These are phyloP conservation scores for Fusarium solani-melongenae DNA, from an alignment of 2,329 filamentous ascomycete genomes.

Conservation along the genomic window DNA sequence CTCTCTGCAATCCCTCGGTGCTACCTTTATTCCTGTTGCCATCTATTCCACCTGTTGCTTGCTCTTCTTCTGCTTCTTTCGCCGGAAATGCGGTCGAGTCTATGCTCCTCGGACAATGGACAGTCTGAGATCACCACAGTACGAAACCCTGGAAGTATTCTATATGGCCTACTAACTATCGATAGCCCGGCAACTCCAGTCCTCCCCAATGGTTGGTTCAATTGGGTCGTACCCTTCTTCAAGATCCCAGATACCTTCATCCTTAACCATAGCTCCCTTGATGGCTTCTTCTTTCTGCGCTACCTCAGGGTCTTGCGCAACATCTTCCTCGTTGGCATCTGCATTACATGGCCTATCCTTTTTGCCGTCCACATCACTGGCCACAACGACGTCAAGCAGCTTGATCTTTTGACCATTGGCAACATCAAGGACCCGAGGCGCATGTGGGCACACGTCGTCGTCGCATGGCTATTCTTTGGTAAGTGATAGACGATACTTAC, in stretches of 20 bases:
- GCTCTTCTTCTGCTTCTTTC: slow-evolving; percentile 60
- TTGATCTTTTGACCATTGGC: slow-evolving; percentile 82
- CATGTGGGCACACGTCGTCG: slow-evolving; percentile 84
- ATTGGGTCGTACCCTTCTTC: slow-evolving; percentile 77
- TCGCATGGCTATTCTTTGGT: slow-evolving; percentile 81
- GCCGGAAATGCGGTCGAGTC: slow-evolving; percentile 61
- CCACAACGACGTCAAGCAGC: slow-evolving; percentile 69
- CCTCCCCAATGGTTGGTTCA: slow-evolving; percentile 70
- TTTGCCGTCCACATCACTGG: slow-evolving; percentile 90
- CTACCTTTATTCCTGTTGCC: slow-evolving; percentile 65
- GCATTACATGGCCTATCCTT: slow-evolving; percentile 87
- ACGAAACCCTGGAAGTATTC: slow-evolving; percentile 17
- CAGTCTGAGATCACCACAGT: slow-evolving; percentile 58
- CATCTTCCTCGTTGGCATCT: slow-evolving; percentile 84
- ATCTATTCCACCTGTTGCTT: slow-evolving; percentile 63
- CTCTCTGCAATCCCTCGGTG: slow-evolving; percentile 53
- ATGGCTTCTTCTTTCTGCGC: slow-evolving; percentile 90
- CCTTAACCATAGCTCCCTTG: slow-evolving; percentile 90
- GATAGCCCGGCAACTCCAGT: slow-evolving; percentile 66
- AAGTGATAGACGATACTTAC: neutral
- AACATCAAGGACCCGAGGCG: slow-evolving; percentile 73
- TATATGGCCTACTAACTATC: neutral
- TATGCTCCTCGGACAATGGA: slow-evolving; percentile 66
- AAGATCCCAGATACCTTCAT: slow-evolving; percentile 79
- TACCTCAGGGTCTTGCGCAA: slow-evolving; percentile 76